These are phyloP conservation scores for Magnaporthiopsis incrustans DNA, from an alignment of 2,329 filamentous ascomycete species.

Conservation along the genomic window DNA sequence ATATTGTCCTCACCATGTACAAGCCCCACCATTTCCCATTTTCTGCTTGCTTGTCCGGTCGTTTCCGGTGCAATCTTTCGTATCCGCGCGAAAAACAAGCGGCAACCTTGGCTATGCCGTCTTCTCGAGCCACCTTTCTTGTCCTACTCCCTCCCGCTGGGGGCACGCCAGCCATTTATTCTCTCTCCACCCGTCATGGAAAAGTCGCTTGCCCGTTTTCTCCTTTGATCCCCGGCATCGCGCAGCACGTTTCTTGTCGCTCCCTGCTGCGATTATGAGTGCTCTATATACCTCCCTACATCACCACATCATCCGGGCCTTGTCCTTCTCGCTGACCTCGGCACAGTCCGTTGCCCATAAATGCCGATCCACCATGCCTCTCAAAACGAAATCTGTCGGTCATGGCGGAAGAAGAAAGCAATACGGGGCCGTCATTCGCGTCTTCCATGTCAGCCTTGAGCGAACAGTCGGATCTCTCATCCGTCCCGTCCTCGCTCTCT, in stretches of 20 bases:
- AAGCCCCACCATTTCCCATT: not conserved
- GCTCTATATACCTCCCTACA: not conserved
- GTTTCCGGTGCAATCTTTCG: not conserved
- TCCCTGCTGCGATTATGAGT: not conserved
- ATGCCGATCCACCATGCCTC: not conserved
- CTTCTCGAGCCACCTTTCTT: not conserved
- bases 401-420: conserved; percentile 12
- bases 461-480: conserved; percentile 49
- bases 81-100: not conserved
- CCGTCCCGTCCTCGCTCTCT: conserved; percentile 43
- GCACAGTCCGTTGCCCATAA: not conserved
- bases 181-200: not conserved
- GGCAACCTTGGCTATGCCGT: not conserved
- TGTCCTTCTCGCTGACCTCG: not conserved
- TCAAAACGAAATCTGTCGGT: conserved; percentile 8
- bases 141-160: not conserved
- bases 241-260: not conserved
- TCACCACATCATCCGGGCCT: not conserved
- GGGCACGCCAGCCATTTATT: not conserved
- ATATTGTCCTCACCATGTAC: not conserved
- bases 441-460: conserved; percentile 47
- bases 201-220: not conserved
- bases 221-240: not conserved
- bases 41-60: not conserved
- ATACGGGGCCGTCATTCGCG: conserved; percentile 31